These are phyloP conservation scores for Cytidiella melzeri DNA, from an alignment of 768 basidiomycete genomes.

Conservation along the genomic window DNA sequence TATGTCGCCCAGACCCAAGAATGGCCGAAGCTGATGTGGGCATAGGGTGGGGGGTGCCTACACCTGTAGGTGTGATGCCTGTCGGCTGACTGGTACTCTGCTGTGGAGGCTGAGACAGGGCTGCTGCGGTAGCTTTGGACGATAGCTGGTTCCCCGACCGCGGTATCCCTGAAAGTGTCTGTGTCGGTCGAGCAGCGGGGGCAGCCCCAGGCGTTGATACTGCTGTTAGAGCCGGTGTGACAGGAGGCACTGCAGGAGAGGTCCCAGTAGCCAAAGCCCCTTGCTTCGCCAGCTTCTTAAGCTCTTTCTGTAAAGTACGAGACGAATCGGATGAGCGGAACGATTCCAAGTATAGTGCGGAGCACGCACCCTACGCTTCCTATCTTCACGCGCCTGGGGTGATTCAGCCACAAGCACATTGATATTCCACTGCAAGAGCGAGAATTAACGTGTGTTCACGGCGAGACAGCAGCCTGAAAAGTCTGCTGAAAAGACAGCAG, in stretches of 20 bases:
- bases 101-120: conserved; percentile 10
- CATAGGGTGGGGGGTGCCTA: conserved; percentile 19
- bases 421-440: conserved; percentile 54
- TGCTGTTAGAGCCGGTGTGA: conserved; percentile 11
- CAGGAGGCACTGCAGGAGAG: conserved; percentile 15
- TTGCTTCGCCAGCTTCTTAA: conserved; percentile 61
- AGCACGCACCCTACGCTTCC: conserved; percentile 64
- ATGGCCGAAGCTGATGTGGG: conserved; percentile 11
- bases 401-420: conserved; percentile 57
- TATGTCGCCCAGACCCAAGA: conserved; percentile 2
- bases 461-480: not conserved
- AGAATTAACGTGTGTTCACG: not conserved
- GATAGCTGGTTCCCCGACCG: conserved; percentile 9
- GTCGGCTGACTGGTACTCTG: conserved; percentile 20
- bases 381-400: conserved; percentile 69
- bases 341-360: not conserved
- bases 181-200: not conserved
- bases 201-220: not conserved
- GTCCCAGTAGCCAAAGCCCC: conserved; percentile 6
- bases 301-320: conserved; percentile 49
- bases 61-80: conserved; percentile 21
- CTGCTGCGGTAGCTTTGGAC: not conserved
- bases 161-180: conserved; percentile 17
- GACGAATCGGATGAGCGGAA: not conserved
- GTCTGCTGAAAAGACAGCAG: not conserved